These are phyloP conservation scores for Pyrenula aspistea DNA, from an alignment of 495 filamentous ascomycete genomes.

Conservation along the genomic window DNA sequence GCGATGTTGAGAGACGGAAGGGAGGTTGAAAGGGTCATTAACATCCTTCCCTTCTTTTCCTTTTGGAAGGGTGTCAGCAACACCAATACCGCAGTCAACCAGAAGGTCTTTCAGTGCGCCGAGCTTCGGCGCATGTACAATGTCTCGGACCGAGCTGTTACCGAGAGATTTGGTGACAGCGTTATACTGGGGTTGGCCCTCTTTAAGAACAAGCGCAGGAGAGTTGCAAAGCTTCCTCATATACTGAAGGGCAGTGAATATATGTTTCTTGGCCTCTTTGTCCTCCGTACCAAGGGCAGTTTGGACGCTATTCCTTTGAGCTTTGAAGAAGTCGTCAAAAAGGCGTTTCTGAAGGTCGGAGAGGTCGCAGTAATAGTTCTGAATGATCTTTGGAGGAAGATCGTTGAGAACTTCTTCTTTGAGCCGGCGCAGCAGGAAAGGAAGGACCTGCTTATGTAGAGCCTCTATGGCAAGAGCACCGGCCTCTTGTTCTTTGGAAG, in stretches of 20 bases:
- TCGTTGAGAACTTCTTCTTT: slow-evolving; percentile 98
- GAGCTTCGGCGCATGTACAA: slow-evolving; percentile 84
- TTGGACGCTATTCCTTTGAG: slow-evolving; percentile 70
- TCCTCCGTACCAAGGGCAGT: slow-evolving; percentile 67
- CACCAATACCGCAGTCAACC: slow-evolving; percentile 89
- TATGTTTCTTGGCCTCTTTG: slow-evolving; percentile 90
- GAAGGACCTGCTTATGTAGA: slow-evolving; percentile 92
- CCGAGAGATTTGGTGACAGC: slow-evolving; percentile 65
- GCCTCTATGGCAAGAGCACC: slow-evolving; percentile 94
- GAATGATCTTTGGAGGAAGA: slow-evolving; percentile 92
- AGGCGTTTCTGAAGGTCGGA: slow-evolving; percentile 89
- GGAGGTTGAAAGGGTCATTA: slow-evolving; percentile 23
- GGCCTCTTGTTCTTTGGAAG: slow-evolving; percentile 95
- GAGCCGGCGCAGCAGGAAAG: slow-evolving; percentile 88
- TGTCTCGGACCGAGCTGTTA: slow-evolving; percentile 65
- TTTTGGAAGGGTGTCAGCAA: slow-evolving; percentile 40
- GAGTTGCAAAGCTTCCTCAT: slow-evolving; percentile 99
- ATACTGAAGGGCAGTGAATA: slow-evolving; percentile 97
- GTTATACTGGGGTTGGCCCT: slow-evolving; percentile 80
- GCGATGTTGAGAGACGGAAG: slow-evolving; percentile 77
- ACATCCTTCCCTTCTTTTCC: slow-evolving; percentile 52
- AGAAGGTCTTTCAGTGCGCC: slow-evolving; percentile 79
- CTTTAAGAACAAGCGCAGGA: slow-evolving; percentile 87
- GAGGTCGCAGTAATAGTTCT: slow-evolving; percentile 99
- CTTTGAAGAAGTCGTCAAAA: slow-evolving; percentile 92